These are phyloP conservation scores for Guyanaporus albipodus DNA, from an alignment of 768 basidiomycete genomes.

Conservation along the genomic window DNA sequence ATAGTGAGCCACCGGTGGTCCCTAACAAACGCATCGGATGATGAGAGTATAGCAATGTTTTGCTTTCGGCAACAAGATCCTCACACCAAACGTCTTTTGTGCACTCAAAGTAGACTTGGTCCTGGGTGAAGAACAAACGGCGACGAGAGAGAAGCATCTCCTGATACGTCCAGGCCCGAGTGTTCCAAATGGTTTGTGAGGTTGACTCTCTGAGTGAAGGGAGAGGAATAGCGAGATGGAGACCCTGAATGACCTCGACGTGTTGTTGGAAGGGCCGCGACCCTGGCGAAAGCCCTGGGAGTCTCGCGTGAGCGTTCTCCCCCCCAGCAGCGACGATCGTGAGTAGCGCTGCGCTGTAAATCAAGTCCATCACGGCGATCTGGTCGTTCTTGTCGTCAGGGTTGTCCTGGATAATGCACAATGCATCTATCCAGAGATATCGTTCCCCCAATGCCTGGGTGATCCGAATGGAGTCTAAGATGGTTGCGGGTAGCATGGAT, in stretches of 20 bases:
- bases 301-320: slow-evolving; percentile 2
- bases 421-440: slow-evolving; percentile 24
- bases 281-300: slow-evolving; percentile 10
- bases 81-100: slow-evolving; percentile 20
- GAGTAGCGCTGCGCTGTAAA: slow-evolving; percentile 17
- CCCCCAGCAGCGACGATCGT: slow-evolving; percentile 20
- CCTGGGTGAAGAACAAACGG: slow-evolving; percentile 17
- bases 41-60: neutral
- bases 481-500: slow-evolving; percentile 9
- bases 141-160: slow-evolving; percentile 20
- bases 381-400: slow-evolving; percentile 16
- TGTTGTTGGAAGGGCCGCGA: slow-evolving; percentile 15
- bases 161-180: slow-evolving; percentile 25
- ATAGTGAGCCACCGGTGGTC: too few relatives aligned
- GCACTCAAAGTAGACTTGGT: slow-evolving; percentile 24
- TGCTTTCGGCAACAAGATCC: slow-evolving; percentile 20
- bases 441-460: slow-evolving; percentile 17
- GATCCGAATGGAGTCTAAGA: slow-evolving; percentile 18
- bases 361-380: slow-evolving; percentile 16
- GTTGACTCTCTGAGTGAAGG: slow-evolving; percentile 6
- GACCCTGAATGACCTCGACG: slow-evolving; percentile 14
- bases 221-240: slow-evolving; percentile 21
- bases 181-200: slow-evolving; percentile 10
- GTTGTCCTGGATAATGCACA: slow-evolving; percentile 25
- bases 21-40: slow-evolving; percentile 15